Evolutionary conservation across 257 asterid genomes (phyloP).

Genomic region (Ehretia macrophylla): DNA sequence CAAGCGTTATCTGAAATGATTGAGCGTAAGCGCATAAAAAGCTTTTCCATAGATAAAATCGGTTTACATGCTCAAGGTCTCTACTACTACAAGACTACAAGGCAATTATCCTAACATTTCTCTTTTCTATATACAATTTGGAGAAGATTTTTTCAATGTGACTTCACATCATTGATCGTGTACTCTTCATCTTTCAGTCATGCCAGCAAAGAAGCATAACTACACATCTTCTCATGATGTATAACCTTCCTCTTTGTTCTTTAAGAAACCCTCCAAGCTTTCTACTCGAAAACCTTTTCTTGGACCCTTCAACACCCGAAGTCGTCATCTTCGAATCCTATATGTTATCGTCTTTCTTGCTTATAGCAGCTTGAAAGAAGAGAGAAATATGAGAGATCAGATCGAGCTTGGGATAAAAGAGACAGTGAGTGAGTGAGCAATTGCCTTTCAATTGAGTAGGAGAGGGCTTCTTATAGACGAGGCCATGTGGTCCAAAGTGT

Average conservation of each 20-base stretch:
- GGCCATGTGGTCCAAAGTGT: slow-evolving; percentile 10
- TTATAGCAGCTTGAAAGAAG: not conserved
- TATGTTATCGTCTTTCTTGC: too few species aligned
- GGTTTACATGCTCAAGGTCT: not conserved
- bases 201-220: slow-evolving; percentile 83
- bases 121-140: slow-evolving; percentile 26
- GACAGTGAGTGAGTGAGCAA: not conserved
- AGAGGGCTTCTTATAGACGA: slow-evolving; percentile 36
- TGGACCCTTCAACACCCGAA: slow-evolving; percentile 18
- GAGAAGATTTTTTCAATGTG: not conserved
- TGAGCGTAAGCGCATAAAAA: not conserved
- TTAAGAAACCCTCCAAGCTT: slow-evolving; percentile 52
- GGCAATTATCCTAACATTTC: not conserved
- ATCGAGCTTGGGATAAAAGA: too few species aligned
- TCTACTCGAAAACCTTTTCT: slow-evolving; percentile 47
- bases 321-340: slow-evolving; percentile 4
- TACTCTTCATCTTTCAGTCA: too few species aligned
- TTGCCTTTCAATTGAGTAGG: slow-evolving; percentile 16
- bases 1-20: not conserved
- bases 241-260: slow-evolving; percentile 66
- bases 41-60: too few species aligned
- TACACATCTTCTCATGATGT: slow-evolving; percentile 69
- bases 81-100: not conserved
- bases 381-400: not conserved
- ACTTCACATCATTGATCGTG: too few species aligned